Evolutionary conservation across 2,329 filamentous ascomycete genomes (phyloP).

Genomic region (Talaromyces amestolkiae): DNA sequence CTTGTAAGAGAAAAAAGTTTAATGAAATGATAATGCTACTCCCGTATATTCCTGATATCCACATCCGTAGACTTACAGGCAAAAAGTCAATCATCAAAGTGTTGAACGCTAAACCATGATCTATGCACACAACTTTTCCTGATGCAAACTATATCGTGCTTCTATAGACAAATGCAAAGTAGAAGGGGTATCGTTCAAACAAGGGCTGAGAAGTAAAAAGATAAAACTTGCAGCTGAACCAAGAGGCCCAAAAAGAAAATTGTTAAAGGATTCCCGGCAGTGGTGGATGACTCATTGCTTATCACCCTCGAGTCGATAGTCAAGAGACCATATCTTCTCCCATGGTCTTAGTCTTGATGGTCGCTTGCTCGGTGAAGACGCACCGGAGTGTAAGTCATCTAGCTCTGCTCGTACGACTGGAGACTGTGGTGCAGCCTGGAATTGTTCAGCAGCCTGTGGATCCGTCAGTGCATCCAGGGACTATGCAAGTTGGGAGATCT

Average conservation of each 20-base stretch:
- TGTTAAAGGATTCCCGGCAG: not conserved
- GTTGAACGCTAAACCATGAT: not conserved
- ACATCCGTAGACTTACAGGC: not conserved
- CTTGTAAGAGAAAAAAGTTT: not conserved
- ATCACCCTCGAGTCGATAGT: slow-evolving; percentile 16
- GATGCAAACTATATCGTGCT: slow-evolving; percentile 8
- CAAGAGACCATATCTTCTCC: slow-evolving; percentile 20
- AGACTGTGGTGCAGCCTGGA: slow-evolving; percentile 7
- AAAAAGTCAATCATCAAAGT: not conserved
- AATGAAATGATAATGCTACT: not conserved
- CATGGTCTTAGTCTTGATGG: slow-evolving; percentile 16
- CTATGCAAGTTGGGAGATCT: slow-evolving; percentile 12
- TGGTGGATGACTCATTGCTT: slow-evolving; percentile 11
- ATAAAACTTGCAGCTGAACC: not conserved
- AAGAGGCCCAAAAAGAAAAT: not conserved
- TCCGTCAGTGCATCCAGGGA: slow-evolving; percentile 13
- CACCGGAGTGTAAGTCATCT: slow-evolving; percentile 1
- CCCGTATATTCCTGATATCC: not conserved
- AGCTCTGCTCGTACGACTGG: slow-evolving; percentile 2
- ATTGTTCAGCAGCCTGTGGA: slow-evolving; percentile 15
- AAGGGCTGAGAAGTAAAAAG: not conserved
- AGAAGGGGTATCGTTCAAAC: slow-evolving; percentile 12
- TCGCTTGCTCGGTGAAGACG: slow-evolving; percentile 16
- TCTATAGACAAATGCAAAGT: slow-evolving; percentile 8
- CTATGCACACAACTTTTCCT: slow-evolving; percentile 13